Conservation (phyloP, 2,329 filamentous ascomycete species). For the Dryadomyces quercus-mongolicae region DNA sequence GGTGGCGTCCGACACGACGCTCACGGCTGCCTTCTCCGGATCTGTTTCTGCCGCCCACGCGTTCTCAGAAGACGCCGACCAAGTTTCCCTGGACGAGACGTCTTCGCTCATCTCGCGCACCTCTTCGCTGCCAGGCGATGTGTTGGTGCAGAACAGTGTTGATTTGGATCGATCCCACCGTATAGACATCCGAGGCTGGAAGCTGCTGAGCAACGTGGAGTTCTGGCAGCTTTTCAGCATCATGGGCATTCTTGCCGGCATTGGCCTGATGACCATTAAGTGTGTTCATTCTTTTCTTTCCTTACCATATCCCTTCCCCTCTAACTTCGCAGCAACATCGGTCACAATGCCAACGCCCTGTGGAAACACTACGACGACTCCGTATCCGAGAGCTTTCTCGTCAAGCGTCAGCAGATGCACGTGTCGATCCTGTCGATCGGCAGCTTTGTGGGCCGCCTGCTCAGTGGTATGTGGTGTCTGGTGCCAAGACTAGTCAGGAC, state of each 20-base stretch:
- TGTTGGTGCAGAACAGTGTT: slow-evolving; percentile 47
- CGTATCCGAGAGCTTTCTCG: slow-evolving; percentile 61
- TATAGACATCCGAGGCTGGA: slow-evolving; percentile 82
- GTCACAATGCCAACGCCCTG: slow-evolving; percentile 75
- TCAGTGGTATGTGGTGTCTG: slow-evolving; percentile 59
- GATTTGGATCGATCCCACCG: slow-evolving; percentile 64
- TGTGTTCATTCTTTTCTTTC: slow-evolving; percentile 24
- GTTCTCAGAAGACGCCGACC: slow-evolving; percentile 17
- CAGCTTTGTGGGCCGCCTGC: slow-evolving; percentile 72
- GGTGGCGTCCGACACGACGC: background rate
- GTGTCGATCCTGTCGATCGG: slow-evolving; percentile 87
- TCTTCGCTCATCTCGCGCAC: slow-evolving; percentile 63
- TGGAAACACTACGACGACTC: slow-evolving; percentile 77
- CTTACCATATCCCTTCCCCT: no score
- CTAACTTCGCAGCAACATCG: slow-evolving; percentile 61
- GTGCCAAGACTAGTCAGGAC: no score
- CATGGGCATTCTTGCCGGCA: slow-evolving; percentile 82
- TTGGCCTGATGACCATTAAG: slow-evolving; percentile 99
- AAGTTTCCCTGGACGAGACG: slow-evolving; percentile 50
- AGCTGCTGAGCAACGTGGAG: slow-evolving; percentile 57
- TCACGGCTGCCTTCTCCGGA: background rate
- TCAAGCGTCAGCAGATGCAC: slow-evolving; percentile 75
- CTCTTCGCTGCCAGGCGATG: slow-evolving; percentile 37
- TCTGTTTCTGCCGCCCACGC: slow-evolving; percentile 3
- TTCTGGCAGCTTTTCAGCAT: slow-evolving; percentile 89